A percentile compares a stretch with the other conserved stretches of the same genome.
Conservation (phyloP, 2,329 filamentous ascomycete species). For the Neoarthrinium moseri region DNA sequence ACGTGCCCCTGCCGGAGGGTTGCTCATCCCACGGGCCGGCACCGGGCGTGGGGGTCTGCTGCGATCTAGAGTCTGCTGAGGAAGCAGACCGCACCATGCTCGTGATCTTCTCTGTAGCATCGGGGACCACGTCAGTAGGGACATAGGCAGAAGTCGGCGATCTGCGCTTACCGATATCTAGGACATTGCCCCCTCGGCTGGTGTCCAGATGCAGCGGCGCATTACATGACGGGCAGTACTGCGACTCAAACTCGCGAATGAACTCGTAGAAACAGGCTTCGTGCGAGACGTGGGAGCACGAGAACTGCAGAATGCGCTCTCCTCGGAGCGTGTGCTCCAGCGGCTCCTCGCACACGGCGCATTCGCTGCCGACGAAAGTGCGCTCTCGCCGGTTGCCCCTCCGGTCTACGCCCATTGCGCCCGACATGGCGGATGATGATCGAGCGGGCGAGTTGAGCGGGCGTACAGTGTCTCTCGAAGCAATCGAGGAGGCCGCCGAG, state of each 20-base stretch:
- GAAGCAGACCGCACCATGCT: slow-evolving; percentile 85
- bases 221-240: slow-evolving; percentile 92
- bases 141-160: background rate
- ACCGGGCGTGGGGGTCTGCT: slow-evolving; percentile 55
- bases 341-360: slow-evolving; percentile 94
- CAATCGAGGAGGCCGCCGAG: slow-evolving; percentile 36
- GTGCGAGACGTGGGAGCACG: slow-evolving; percentile 94
- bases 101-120: slow-evolving; percentile 80
- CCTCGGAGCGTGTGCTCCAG: slow-evolving; percentile 92
- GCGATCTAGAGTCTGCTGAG: slow-evolving; percentile 59
- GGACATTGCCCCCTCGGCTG: slow-evolving; percentile 86
- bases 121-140: slow-evolving; percentile 20
- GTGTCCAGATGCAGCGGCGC: slow-evolving; percentile 89
- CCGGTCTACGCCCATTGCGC: slow-evolving; percentile 72
- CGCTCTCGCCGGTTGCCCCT: slow-evolving; percentile 80
- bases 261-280: slow-evolving; percentile 99
- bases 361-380: slow-evolving; percentile 93
- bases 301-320: slow-evolving; percentile 92
- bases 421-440: slow-evolving; percentile 50
- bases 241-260: slow-evolving; percentile 89
- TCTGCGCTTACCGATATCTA: slow-evolving; percentile 72
- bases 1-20: slow-evolving; percentile 18
- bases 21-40: slow-evolving; percentile 68
- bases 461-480: slow-evolving; percentile 33
- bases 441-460: slow-evolving; percentile 17